A percentile compares a stretch with the other conserved stretches of the same genome.
Conservation (phyloP, 148 eudicot species). For the Rhododendron ovatum region DNA sequence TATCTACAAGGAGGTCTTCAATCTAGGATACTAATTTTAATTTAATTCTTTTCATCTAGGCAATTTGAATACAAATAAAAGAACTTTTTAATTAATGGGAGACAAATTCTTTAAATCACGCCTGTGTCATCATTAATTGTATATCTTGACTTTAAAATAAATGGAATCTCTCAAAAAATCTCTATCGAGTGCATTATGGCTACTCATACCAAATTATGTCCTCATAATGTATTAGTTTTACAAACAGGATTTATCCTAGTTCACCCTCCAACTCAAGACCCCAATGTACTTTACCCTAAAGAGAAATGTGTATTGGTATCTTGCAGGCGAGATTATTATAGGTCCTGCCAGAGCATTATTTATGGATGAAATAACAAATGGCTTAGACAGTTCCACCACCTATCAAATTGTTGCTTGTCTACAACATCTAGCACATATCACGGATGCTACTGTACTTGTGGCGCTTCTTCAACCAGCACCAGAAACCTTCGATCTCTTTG, state of each 20-base stretch:
- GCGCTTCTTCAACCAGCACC: slow-evolving; percentile 89
- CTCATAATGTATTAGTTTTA: too few species aligned
- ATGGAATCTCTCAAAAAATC: neutral
- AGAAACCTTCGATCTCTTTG: slow-evolving; percentile 30
- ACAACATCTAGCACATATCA: slow-evolving; percentile 61
- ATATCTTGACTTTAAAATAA: neutral
- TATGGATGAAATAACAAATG: slow-evolving; percentile 68
- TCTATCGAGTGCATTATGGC: neutral
- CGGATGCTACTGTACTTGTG: slow-evolving; percentile 56
- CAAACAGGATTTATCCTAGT: too few species aligned
- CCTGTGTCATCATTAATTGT: neutral
- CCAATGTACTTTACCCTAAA: neutral
- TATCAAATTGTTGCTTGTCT: slow-evolving; percentile 63
- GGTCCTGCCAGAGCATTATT: slow-evolving; percentile 70
- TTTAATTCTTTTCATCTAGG: neutral
- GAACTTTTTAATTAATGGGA: neutral
- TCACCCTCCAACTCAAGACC: neutral
- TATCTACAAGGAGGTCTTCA: neutral
- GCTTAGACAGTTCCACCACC: slow-evolving; percentile 51
- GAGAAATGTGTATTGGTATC: neutral
- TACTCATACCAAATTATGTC: neutral
- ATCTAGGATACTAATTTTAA: neutral
- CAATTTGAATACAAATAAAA: too few species aligned
- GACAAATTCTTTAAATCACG: neutral
- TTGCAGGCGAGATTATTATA: slow-evolving; percentile 82